Evolutionary conservation across 2,329 filamentous ascomycete genomes (phyloP), one percentile per base, ranked within the genome.

Genomic region (Colletotrichum siamense): DNA sequence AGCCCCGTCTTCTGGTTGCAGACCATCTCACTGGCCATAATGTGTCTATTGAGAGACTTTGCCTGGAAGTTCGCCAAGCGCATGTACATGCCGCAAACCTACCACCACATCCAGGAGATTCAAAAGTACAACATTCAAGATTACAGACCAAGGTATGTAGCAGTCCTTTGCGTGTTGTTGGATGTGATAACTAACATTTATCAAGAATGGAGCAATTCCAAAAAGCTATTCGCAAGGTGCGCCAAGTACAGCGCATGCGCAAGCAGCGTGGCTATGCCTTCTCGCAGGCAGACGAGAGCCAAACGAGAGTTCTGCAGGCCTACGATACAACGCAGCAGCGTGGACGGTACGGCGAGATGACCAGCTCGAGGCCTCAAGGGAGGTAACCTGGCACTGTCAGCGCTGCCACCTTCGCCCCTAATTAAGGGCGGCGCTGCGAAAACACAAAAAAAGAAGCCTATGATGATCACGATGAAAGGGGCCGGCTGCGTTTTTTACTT

Each of bases 121-220:
- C 97, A 99, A 86, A 99, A 99, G 87, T 99, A 99, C 88, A 99
- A 99, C 82, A 98, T 99, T 77, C 97, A 99, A 87, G 97, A 99
- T 87, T 99, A 99, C 86, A 91, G 97, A 82, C 97, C 97, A 77
- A 93, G 97, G 95, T 96, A 91, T 80, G 91, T 88, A 67, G 22
- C 12, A 22, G 8, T 28, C 8, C 55, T 5, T 18, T 44, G 12
- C 15, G 61, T 16, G 16, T 49, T 71, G 9, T n/a, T 9, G 16
- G n/a, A 49, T 52, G 32, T 52, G 6, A 22, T 0, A 8, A 68
- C 66, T 82, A 32, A 82, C 73, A 68, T 52, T 26, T n/a, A 34
- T 52, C 3, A 78, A 96, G 95, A 82, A 99, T 99, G 97, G 97
- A 99, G 83, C 97, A 99, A 87, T 99, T 99, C 89, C 97, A 99